These are phyloP conservation scores for Carex littledalei DNA, from an alignment of 176 grass and related monocot species.

Conservation along the genomic window DNA sequence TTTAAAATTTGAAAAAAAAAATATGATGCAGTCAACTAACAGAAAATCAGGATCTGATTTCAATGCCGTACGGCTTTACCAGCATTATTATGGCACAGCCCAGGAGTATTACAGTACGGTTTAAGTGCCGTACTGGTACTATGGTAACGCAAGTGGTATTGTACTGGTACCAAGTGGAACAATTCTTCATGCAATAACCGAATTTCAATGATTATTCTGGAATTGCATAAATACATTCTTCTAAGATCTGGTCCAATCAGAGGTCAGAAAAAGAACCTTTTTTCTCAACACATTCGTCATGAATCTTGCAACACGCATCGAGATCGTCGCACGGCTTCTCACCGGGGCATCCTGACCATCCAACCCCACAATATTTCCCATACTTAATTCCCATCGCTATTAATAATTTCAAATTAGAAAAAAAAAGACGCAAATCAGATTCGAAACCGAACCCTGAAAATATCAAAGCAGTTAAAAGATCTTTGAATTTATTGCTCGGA, in stretches of 20 bases:
- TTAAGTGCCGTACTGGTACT: background rate
- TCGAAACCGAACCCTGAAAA: background rate
- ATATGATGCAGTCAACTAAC: background rate
- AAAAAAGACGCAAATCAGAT: background rate
- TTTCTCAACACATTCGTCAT: constrained; percentile 77
- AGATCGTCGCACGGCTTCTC: constrained; percentile 97
- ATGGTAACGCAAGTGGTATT: background rate
- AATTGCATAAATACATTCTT: background rate
- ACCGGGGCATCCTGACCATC: constrained; percentile 74
- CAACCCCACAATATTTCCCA: constrained; percentile 82
- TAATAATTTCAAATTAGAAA: background rate
- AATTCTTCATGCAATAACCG: background rate
- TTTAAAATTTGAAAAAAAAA: background rate
- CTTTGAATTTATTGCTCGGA: background rate
- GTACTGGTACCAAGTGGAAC: background rate
- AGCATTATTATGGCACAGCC: background rate
- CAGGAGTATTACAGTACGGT: background rate
- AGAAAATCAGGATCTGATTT: background rate
- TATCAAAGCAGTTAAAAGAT: background rate
- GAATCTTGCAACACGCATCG: constrained; percentile 79
- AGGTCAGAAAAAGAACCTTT: constrained; percentile 44
- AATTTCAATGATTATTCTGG: background rate
- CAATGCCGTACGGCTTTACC: background rate
- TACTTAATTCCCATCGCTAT: constrained; percentile 78
- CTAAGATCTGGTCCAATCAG: background rate